Base-by-base conservation (phyloP, 306 rosid genomes). In the Ormosia semicastrata region DNA sequence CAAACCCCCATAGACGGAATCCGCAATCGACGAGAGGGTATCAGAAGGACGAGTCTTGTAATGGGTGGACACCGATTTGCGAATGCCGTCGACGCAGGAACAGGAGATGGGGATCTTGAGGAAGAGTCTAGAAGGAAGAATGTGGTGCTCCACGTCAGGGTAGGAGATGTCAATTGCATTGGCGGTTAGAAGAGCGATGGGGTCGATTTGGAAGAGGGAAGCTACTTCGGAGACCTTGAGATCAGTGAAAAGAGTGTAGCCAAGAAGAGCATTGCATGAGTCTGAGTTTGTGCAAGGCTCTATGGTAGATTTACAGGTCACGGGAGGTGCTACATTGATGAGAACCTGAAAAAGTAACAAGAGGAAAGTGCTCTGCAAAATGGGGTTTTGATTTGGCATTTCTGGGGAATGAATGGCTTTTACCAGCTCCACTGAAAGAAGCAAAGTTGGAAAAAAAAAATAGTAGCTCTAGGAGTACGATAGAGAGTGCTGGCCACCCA, bases 261-360 rank as follows among this genome's bases (percentile, higher is more conserved):
- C 99, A 3, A 93, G 88, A 2, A 96, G 60, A 4, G 99, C 92
- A 75, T 89, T 92, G 88, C 99, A 96, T 0, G 91, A 86, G 75
- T 96, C 94, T 2, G 92, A 85, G 97, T 91, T 96, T 0, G 97
- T 77, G 78, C 99, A 96, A n/a, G 99, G 98, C 85, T 96, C 99
- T 49, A 96, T 96, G 7, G 98, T 96, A 53, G 99, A 96, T 84
- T 96, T 96, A 0, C 88, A 87, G 85, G 76, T 70, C 57, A 83
- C 86, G 14, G 10, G 58, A 36, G 10, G 58, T 30, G 79, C 85
- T 72, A 71, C 89, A 64, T 81, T 86, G 74, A 32, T 17, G 6
- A 85, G 24, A 18, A 73, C 77, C 2, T 80, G 73, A 3, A 80
- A 47, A 37, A 88, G 46, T 10, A 86, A 32, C n/a, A 77, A 64